phyloP scores from a whole-genome alignment of 2,329 filamentous ascomycete genomes.

The Neocatenulostroma microsporum region DNA sequence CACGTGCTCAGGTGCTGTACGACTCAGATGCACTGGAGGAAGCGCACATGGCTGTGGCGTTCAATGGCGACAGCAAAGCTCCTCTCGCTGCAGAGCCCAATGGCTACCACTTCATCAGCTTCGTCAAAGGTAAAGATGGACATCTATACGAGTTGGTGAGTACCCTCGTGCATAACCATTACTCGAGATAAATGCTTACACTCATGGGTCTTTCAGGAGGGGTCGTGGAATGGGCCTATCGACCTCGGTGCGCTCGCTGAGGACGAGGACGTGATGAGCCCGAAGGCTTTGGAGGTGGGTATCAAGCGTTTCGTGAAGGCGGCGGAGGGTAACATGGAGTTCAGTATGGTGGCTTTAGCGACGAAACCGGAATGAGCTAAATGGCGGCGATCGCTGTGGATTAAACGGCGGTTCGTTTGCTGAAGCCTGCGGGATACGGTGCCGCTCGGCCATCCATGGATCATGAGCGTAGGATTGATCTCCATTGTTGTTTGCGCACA shows the following conservation, averaged over 20 bases:
- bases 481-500: too few relatives aligned
- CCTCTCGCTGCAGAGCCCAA: slow-evolving; percentile 26
- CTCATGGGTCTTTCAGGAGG: too few relatives aligned
- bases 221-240: slow-evolving; percentile 37
- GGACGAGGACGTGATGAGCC: slow-evolving; percentile 40
- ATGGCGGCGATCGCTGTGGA: too few relatives aligned
- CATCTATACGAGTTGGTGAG: slow-evolving; percentile 43
- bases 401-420: too few relatives aligned
- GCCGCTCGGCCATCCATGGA: too few relatives aligned
- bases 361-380: too few relatives aligned
- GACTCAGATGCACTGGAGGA: slow-evolving; percentile 39
- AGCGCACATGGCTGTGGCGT: slow-evolving; percentile 37
- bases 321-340: slow-evolving; percentile 33
- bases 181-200: too few relatives aligned
- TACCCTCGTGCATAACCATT: too few relatives aligned
- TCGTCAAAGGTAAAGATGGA: slow-evolving; percentile 40
- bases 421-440: too few relatives aligned
- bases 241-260: slow-evolving; percentile 35
- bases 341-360: slow-evolving; percentile 39
- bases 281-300: slow-evolving; percentile 35
- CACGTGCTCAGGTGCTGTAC: slow-evolving; percentile 47
- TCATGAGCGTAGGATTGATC: too few relatives aligned
- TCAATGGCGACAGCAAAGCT: slow-evolving; percentile 33
- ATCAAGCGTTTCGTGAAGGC: slow-evolving; percentile 33
- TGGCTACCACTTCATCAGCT: slow-evolving; percentile 41